A percentile compares a stretch with the other conserved stretches of the same genome.
These are phyloP conservation scores for Melocanna baccifera DNA, from an alignment of 176 grass and related monocot genomes.

Conservation along the genomic window DNA sequence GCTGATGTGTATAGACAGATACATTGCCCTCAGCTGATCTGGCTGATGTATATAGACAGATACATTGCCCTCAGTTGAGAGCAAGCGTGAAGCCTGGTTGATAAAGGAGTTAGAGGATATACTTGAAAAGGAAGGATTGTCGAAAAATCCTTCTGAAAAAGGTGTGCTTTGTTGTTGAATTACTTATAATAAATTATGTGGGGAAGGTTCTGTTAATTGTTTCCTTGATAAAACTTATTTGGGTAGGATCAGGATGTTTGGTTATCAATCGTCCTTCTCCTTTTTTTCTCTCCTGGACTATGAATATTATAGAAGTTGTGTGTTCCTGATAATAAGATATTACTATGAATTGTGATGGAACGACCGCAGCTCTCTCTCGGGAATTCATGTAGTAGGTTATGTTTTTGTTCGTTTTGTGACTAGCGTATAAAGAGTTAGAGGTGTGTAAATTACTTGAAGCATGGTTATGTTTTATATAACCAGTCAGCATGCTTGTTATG, in stretches of 20 bases:
- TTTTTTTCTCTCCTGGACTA: background rate
- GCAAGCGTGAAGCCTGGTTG: conserved; percentile 71
- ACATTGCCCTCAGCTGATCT: background rate
- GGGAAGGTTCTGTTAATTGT: background rate
- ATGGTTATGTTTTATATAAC: background rate
- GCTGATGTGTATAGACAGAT: background rate
- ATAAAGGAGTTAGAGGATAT: conserved; percentile 81
- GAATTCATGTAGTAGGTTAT: background rate
- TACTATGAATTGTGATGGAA: background rate
- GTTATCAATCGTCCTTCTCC: background rate
- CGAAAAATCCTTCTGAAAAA: conserved; percentile 91
- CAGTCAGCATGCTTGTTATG: conserved; percentile 20
- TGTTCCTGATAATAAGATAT: conserved; percentile 8
- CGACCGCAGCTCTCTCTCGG: background rate
- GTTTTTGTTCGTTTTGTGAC: background rate
- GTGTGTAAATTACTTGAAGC: conserved; percentile 7
- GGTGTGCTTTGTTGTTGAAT: conserved; percentile 42
- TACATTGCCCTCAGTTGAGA: conserved; percentile 29
- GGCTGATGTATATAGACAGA: background rate
- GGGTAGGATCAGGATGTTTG: background rate
- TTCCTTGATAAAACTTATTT: background rate
- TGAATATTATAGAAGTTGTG: background rate
- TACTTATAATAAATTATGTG: background rate
- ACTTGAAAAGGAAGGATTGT: conserved; percentile 95
- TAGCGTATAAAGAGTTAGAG: background rate